Conservation (phyloP, 2,329 filamentous ascomycete species). For the Graphilbum fragrans region DNA sequence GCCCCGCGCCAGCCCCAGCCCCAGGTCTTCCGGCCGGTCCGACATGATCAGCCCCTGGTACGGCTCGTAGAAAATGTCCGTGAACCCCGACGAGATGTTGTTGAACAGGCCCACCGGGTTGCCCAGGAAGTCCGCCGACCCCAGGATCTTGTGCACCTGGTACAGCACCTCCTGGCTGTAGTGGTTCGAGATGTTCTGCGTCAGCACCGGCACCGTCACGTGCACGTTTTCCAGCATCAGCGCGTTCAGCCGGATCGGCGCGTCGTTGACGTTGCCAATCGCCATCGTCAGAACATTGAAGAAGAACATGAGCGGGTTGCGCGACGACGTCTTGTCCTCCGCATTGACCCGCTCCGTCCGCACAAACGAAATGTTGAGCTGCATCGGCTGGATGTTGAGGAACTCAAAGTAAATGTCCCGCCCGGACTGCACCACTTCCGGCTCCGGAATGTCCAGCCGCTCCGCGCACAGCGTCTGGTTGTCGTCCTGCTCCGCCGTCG, state of each 20-base stretch:
- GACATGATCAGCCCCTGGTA: constrained; percentile 95
- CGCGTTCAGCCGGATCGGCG: constrained; percentile 85
- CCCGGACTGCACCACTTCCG: constrained; percentile 67
- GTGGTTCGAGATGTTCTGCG: constrained; percentile 81
- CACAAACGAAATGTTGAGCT: constrained; percentile 93
- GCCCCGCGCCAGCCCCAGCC: constrained; percentile 88
- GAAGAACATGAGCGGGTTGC: constrained; percentile 96
- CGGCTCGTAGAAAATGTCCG: constrained; percentile 97
- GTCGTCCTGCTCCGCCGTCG: constrained; percentile 53
- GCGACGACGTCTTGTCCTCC: constrained; percentile 82
- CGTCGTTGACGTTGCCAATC: constrained; percentile 97
- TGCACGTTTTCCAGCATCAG: constrained; percentile 91
- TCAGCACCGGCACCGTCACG: constrained; percentile 72
- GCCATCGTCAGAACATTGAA: constrained; percentile 99
- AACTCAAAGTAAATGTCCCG: constrained; percentile 98
- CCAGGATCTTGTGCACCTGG: constrained; percentile 94
- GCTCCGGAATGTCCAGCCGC: constrained; percentile 81
- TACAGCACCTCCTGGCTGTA: constrained; percentile 95
- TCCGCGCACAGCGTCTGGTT: constrained; percentile 85
- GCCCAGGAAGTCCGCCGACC: constrained; percentile 92
- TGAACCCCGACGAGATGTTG: constrained; percentile 92
- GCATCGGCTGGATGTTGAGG: constrained; percentile 94
- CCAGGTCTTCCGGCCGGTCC: constrained; percentile 88
- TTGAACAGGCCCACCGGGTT: constrained; percentile 98
- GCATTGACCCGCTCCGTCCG: constrained; percentile 93